Evolutionary conservation across 2,329 filamentous ascomycete species (phyloP).

Genomic region (Pezicula carpinea): DNA sequence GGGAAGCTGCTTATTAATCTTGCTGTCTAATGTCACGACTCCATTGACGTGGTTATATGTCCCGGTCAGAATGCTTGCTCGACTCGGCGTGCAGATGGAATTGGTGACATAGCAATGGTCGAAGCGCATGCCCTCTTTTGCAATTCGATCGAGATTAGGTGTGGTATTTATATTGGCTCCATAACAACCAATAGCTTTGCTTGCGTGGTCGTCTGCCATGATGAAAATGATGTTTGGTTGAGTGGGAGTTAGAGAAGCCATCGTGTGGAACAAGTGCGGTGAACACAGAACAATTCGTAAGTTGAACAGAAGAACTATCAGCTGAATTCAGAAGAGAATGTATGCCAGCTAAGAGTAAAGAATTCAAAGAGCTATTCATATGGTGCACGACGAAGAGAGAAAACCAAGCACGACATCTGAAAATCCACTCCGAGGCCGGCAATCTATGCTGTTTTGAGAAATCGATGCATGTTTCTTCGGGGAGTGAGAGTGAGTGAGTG

Average conservation of each 20-base stretch:
- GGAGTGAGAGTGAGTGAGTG: background rate
- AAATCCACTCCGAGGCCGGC: background rate
- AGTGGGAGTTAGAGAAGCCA: background rate
- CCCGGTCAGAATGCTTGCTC: conserved; percentile 44
- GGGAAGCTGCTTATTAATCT: conserved; percentile 45
- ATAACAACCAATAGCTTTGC: conserved; percentile 44
- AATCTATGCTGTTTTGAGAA: background rate
- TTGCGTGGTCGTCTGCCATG: conserved; percentile 50
- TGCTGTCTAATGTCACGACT: conserved; percentile 43
- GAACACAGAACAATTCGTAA: background rate
- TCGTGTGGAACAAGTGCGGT: background rate
- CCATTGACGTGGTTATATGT: conserved; percentile 50
- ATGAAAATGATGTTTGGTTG: conserved; percentile 44
- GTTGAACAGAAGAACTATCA: background rate
- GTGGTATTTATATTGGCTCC: conserved; percentile 47
- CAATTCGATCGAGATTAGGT: conserved; percentile 46
- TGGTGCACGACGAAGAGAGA: background rate
- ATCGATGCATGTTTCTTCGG: background rate
- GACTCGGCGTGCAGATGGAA: conserved; percentile 46
- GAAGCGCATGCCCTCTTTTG: conserved; percentile 44
- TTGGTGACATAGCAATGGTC: conserved; percentile 52
- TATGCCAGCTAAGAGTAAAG: too few relatives aligned
- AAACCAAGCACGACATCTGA: background rate
- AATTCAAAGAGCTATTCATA: too few relatives aligned
- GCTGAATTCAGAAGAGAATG: too few relatives aligned